Conservation (phyloP, 352 stramenopile genomes). For the Paralagenidium karlingii region DNA sequence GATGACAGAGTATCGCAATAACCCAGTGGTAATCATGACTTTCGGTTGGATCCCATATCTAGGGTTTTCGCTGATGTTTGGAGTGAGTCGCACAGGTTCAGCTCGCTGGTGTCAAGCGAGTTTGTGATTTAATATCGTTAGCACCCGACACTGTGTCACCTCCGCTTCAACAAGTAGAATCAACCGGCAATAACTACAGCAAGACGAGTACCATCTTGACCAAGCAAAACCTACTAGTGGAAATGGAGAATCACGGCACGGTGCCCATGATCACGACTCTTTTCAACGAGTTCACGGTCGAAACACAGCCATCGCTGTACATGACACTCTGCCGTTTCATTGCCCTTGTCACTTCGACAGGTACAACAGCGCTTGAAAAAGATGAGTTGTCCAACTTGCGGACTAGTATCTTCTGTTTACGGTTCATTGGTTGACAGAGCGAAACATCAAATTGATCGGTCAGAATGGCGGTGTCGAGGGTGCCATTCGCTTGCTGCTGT, state of each 20-base stretch:
- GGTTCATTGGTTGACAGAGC: conserved; percentile 15
- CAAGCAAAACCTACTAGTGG: conserved; percentile 14
- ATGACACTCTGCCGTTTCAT: conserved; percentile 50
- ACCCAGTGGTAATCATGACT: no score
- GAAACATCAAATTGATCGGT: conserved; percentile 40
- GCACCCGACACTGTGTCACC: neutral
- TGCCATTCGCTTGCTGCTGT: conserved; percentile 39
- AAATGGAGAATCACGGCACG: conserved; percentile 28
- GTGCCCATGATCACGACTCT: conserved; percentile 21
- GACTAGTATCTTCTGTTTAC: neutral
- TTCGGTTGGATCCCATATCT: no score
- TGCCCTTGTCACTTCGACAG: conserved; percentile 35
- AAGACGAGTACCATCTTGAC: conserved; percentile 1
- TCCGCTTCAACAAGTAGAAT: conserved; percentile 2
- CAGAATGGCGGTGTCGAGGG: conserved; percentile 48
- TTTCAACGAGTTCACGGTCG: conserved; percentile 36
- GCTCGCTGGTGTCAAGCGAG: conserved; percentile 27
- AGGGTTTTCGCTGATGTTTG: no score
- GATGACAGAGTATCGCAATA: conserved; percentile 45
- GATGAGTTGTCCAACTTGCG: no score
- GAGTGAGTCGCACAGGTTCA: no score
- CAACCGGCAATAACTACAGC: neutral
- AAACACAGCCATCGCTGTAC: conserved; percentile 38
- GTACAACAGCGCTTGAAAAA: no score
- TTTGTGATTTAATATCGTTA: conserved; percentile 30